These are phyloP conservation scores for Peniophora sp. DNA, from an alignment of 1,284 basidiomycete genomes.

Conservation along the genomic window DNA sequence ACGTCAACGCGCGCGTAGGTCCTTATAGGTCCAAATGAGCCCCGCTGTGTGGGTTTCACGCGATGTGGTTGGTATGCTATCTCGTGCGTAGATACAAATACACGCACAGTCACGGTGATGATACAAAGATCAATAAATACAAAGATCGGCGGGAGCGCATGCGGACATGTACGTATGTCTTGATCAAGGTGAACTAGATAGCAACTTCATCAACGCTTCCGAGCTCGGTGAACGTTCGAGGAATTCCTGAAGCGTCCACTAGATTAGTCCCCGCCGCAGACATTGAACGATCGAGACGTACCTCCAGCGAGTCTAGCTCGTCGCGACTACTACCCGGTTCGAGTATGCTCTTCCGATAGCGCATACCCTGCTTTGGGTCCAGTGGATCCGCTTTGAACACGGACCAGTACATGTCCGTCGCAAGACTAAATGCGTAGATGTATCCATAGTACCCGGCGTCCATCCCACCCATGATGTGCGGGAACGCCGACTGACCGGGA, in stretches of 20 bases:
- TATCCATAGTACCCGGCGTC: slow-evolving; percentile 79
- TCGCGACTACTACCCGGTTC: slow-evolving; percentile 49
- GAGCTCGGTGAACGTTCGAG: slow-evolving; percentile 71
- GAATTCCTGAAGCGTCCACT: slow-evolving; percentile 43
- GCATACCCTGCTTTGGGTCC: slow-evolving; percentile 46
- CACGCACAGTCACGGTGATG: too few relatives aligned
- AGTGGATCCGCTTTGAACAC: slow-evolving; percentile 76
- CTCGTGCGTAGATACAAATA: too few relatives aligned
- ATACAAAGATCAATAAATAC: too few relatives aligned
- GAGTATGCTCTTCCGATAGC: slow-evolving; percentile 49
- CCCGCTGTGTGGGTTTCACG: too few relatives aligned
- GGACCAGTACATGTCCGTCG: slow-evolving; percentile 73
- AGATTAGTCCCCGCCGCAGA: background rate
- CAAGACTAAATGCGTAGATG: slow-evolving; percentile 70
- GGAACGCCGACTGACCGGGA: slow-evolving; percentile 66
- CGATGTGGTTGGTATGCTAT: too few relatives aligned
- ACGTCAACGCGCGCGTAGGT: too few relatives aligned
- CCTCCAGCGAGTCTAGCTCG: slow-evolving; percentile 50
- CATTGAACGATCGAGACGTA: slow-evolving; percentile 12
- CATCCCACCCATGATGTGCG: slow-evolving; percentile 68
- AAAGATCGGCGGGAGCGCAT: too few relatives aligned
- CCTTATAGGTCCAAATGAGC: too few relatives aligned
- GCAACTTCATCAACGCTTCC: slow-evolving; percentile 66
- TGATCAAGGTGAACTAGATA: slow-evolving; percentile 34
- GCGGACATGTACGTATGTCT: too few relatives aligned